phyloP scores from a whole-genome alignment of 805 yeast genomes.

The Yamadazyma philogaea region DNA sequence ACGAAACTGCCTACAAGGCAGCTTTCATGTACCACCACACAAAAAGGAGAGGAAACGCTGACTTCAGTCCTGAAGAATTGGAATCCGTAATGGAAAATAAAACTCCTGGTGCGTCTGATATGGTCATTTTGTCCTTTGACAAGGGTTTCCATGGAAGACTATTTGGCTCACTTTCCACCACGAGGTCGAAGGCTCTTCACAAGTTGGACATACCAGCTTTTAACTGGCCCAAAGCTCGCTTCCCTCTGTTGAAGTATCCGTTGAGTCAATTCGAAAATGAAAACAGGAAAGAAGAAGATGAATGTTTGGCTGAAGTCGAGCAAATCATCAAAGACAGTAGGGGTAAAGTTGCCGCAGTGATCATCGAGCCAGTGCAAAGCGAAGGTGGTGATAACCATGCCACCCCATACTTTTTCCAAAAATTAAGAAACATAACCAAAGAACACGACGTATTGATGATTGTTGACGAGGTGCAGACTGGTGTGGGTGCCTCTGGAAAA shows the following conservation, averaged over 20 bases:
- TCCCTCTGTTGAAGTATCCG: slow-evolving; percentile 42
- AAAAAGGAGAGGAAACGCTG: slow-evolving; percentile 46
- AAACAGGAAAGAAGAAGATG: slow-evolving; percentile 46
- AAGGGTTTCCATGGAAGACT: slow-evolving; percentile 57
- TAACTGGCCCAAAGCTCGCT: slow-evolving; percentile 55
- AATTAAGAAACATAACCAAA: slow-evolving; percentile 56
- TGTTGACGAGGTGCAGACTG: slow-evolving; percentile 73
- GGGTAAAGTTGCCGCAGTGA: slow-evolving; percentile 48
- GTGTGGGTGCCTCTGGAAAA: slow-evolving; percentile 71
- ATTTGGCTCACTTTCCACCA: slow-evolving; percentile 54
- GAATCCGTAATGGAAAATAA: slow-evolving; percentile 48
- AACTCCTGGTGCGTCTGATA: slow-evolving; percentile 52
- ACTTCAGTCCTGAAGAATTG: slow-evolving; percentile 46
- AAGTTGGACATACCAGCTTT: slow-evolving; percentile 60
- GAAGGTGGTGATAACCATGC: slow-evolving; percentile 81
- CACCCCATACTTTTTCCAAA: slow-evolving; percentile 57
- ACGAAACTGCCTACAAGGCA: slow-evolving; percentile 69
- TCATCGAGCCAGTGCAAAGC: slow-evolving; percentile 63
- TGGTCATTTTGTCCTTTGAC: slow-evolving; percentile 52
- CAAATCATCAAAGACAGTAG: slow-evolving; percentile 36
- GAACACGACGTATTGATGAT: slow-evolving; percentile 58
- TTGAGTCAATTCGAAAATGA: slow-evolving; percentile 33
- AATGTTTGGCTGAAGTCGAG: slow-evolving; percentile 46
- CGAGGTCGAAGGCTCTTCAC: slow-evolving; percentile 56
- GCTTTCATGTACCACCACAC: slow-evolving; percentile 65